Percentiles rank a stretch among this genome's conserved stretches.
These are phyloP conservation scores for Lentinula raphanica DNA, from an alignment of 768 basidiomycete species.

Conservation along the genomic window DNA sequence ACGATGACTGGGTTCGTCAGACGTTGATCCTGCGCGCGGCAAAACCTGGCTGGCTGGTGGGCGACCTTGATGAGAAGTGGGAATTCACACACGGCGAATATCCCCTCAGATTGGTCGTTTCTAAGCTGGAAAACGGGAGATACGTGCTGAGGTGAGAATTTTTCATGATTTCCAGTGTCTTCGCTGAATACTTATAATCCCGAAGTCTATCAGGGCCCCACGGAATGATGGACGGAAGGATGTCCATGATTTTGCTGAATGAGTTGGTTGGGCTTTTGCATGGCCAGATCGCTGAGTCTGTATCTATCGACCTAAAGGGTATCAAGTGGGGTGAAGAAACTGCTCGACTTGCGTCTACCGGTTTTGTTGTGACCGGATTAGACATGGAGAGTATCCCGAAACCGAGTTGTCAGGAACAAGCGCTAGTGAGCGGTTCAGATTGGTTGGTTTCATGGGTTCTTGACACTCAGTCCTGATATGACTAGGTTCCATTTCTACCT, in stretches of 20 bases:
- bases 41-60: not conserved
- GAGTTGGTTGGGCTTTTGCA: not conserved
- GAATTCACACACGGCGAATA: not conserved
- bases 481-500: not conserved
- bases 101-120: not conserved
- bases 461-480: not conserved
- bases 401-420: not conserved
- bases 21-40: not conserved
- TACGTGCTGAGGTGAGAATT: not conserved
- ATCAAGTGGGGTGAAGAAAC: not conserved
- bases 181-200: not conserved
- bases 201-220: not conserved
- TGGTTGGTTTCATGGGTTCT: not conserved
- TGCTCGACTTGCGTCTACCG: not conserved
- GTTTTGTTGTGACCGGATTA: not conserved
- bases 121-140: not conserved
- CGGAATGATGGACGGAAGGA: not conserved
- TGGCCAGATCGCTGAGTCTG: not conserved
- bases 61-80: not conserved
- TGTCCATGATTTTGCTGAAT: not conserved
- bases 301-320: not conserved
- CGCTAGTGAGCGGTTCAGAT: not conserved
- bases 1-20: not conserved
- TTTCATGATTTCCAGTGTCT: not conserved
- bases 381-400: not conserved